Base-by-base conservation (phyloP, 78 protist genomes). In the Cavenderia fasciculata region DNA sequence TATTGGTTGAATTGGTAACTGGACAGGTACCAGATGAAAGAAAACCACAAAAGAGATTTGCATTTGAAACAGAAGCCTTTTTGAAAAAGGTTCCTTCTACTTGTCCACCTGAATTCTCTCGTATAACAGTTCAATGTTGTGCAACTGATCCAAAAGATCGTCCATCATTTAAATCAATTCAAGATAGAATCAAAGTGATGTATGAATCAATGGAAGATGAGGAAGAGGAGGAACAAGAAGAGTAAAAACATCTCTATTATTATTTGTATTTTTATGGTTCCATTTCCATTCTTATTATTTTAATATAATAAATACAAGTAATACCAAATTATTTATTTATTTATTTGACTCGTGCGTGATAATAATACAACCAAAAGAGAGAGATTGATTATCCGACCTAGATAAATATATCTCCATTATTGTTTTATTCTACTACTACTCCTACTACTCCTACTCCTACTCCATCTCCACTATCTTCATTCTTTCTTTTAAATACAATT, bases 191-290 rank as follows among this genome's bases (percentile, higher is more conserved):
- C 5, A 61, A 68, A 57, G 38, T 7, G 8, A 52, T 82, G 18
- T 82, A 68, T 43, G 90, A 82, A n/a, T 82, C 90, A 43, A 68
- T 82, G 33, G 72, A 66, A 23, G 90, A 82, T 10, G 78, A 82
- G 40, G 75, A 63, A 16, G 75, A 78, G 2, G 61, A 54, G 34
- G 14, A 44, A 44, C 33, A 68, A 14, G 11, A 68, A 43, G 12
- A 59, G 8, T n/a, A 54, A 18, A 54, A 54, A 46, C n/a, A n/a
- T n/a, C n/a, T n/a, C n/a, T n/a, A n/a, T n/a, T n/a, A n/a, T n/a
- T n/a, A n/a, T n/a, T n/a, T n/a, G n/a, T n/a, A n/a, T n/a, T n/a
- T n/a, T n/a, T n/a, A n/a, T n/a, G n/a, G n/a, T n/a, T n/a, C n/a
- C n/a, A n/a, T n/a, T n/a, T n/a, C n/a, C n/a, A n/a, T n/a, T n/a